phyloP scores from a whole-genome alignment of 345 rosid genomes.

The Brassica napus region Da-Ae NC_063452.1:52001001-52001500 shows the following conservation, averaged over 20 bases:
- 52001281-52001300: background rate
- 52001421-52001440: constrained; percentile 27
- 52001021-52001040: constrained; percentile 82
- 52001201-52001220: constrained; percentile 28
- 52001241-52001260: background rate
- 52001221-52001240: background rate
- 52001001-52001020: constrained; percentile 56
- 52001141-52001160: constrained; percentile 61
- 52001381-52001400: background rate
- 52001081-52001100: background rate
- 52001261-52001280: background rate
- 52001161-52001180: constrained; percentile 60
- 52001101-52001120: background rate
- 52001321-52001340: background rate
- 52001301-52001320: background rate
- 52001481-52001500: background rate
- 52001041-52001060: constrained; percentile 57
- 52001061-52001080: constrained; percentile 4
- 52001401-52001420: constrained; percentile 17
- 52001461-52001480: constrained; percentile 2
- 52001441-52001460: constrained; percentile 18
- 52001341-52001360: background rate
- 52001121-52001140: constrained; percentile 26
- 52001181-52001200: constrained; percentile 34
- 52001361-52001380: background rate